Conservation (phyloP, 306 rosid genomes). For the Cicer yamashitae region DNA sequence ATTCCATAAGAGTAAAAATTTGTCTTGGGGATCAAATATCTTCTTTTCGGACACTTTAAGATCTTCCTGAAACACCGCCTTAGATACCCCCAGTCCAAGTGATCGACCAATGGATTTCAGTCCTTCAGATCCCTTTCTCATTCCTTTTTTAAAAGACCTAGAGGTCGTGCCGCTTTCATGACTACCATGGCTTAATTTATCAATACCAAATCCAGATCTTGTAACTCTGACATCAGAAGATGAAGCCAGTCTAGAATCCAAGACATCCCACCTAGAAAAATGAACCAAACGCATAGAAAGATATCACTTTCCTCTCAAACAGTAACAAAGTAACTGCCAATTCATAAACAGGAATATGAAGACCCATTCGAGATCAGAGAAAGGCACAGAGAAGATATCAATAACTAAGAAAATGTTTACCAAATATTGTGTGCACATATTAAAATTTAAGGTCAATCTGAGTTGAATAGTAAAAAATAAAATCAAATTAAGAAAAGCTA, state of each 20-base stretch:
- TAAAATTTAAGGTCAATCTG: neutral
- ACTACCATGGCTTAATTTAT: slow-evolving; percentile 64
- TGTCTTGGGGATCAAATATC: slow-evolving; percentile 96
- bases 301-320: slow-evolving; percentile 36
- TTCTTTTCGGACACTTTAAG: slow-evolving; percentile 86
- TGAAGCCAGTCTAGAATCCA: slow-evolving; percentile 78
- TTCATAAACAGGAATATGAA: slow-evolving; percentile 31
- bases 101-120: slow-evolving; percentile 88
- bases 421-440: slow-evolving; percentile 18
- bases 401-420: slow-evolving; percentile 26
- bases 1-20: slow-evolving; percentile 83
- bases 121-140: slow-evolving; percentile 95
- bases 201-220: slow-evolving; percentile 72
- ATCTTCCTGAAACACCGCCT: slow-evolving; percentile 95
- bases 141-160: slow-evolving; percentile 85
- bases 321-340: slow-evolving; percentile 34
- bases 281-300: slow-evolving; percentile 37
- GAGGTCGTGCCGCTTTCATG: slow-evolving; percentile 69
- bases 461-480: slow-evolving; percentile 31
- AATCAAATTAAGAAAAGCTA: slow-evolving; percentile 12
- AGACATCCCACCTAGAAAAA: slow-evolving; percentile 76
- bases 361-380: slow-evolving; percentile 31
- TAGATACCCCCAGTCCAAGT: slow-evolving; percentile 84
- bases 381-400: slow-evolving; percentile 13
- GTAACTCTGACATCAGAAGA: slow-evolving; percentile 72